phyloP scores from a whole-genome alignment of 495 filamentous ascomycete species.

The Pseudoneurospora amorphoporcata region DNA sequence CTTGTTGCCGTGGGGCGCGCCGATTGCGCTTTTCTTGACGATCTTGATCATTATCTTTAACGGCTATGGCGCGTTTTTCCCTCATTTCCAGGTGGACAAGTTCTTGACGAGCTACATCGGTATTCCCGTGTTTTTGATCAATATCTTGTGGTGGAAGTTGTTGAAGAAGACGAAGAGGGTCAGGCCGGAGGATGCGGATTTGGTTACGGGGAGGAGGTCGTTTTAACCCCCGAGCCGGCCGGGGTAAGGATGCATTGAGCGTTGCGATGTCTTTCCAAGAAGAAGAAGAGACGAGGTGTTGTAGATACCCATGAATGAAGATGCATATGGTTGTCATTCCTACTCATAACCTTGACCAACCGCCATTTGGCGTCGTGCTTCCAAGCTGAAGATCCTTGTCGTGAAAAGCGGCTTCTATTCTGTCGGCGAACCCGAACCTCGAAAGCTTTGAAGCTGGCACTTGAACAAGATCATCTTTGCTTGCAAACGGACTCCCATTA shows the following conservation, averaged over 20 bases:
- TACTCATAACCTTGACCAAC: background rate
- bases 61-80: slow-evolving; percentile 52
- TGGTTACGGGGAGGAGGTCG: slow-evolving; percentile 18
- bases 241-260: background rate
- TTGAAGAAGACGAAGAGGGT: slow-evolving; percentile 26
- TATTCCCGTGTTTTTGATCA: slow-evolving; percentile 64
- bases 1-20: slow-evolving; percentile 58
- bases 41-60: slow-evolving; percentile 67
- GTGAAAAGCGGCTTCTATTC: background rate
- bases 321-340: background rate
- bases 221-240: background rate
- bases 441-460: too few relatives aligned
- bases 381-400: background rate
- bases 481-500: background rate
- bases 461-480: too few relatives aligned
- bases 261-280: background rate
- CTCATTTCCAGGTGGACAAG: slow-evolving; percentile 54
- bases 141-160: slow-evolving; percentile 22
- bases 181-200: slow-evolving; percentile 18
- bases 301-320: background rate
- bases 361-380: background rate
- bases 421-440: background rate
- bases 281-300: background rate
- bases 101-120: slow-evolving; percentile 79
- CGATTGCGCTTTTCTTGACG: slow-evolving; percentile 56